These are phyloP conservation scores for Theileria equi DNA, from an alignment of 169 alveolate species.

Conservation along the genomic window DNA sequence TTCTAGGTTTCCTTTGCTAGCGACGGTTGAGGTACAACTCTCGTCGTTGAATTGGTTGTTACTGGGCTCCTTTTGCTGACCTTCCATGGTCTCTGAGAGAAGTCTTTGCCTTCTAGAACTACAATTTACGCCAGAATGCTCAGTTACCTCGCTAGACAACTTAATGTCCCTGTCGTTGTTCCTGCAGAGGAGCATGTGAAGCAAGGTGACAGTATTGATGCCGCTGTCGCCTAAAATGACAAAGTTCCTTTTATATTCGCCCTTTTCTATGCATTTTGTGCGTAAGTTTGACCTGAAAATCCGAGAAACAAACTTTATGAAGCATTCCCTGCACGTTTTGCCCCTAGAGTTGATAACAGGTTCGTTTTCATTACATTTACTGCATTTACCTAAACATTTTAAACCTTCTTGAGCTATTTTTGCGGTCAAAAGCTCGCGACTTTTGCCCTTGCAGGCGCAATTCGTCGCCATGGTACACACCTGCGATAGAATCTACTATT, in stretches of 20 bases:
- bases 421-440: neutral
- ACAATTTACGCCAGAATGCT: too few species aligned
- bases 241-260: neutral
- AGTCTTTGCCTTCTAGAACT: too few species aligned
- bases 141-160: too few species aligned
- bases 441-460: neutral
- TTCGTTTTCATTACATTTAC: constrained; percentile 3
- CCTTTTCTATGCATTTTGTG: constrained; percentile 10
- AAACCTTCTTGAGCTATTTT: neutral
- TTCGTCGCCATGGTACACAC: neutral
- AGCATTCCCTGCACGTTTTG: constrained; percentile 34
- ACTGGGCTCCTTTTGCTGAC: too few species aligned
- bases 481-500: too few species aligned
- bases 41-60: too few species aligned
- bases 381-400: neutral
- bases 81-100: too few species aligned
- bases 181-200: constrained; percentile 42
- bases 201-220: constrained; percentile 7
- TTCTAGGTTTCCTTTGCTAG: too few species aligned
- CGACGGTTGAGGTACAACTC: too few species aligned
- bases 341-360: constrained; percentile 17
- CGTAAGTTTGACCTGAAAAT: constrained; percentile 45
- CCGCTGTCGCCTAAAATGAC: constrained; percentile 2
- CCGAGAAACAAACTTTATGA: constrained; percentile 23
- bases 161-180: constrained; percentile 26